A percentile compares a stretch with the other conserved stretches of the same genome.
Evolutionary conservation across 169 alveolate species (phyloP).

Genomic region (Amoebophrya sp.): DNA sequence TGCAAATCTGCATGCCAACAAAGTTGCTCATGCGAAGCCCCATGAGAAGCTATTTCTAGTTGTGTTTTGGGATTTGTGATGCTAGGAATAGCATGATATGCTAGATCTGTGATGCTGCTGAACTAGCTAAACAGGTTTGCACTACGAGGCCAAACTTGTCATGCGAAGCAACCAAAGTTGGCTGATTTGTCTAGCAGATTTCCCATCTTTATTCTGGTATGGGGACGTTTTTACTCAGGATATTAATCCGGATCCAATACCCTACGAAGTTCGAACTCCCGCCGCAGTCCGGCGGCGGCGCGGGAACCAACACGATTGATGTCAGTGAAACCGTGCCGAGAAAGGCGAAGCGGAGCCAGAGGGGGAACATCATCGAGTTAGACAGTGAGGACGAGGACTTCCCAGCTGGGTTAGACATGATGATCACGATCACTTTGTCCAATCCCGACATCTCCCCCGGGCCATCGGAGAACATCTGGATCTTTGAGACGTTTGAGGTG

Average conservation of each 20-base stretch:
- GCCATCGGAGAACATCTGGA: constrained; percentile 19
- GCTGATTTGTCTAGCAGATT: too few species aligned
- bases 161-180: too few species aligned
- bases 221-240: too few species aligned
- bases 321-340: constrained; percentile 10
- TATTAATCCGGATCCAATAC: constrained; percentile 11
- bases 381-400: constrained; percentile 33
- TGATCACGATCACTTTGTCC: constrained; percentile 10
- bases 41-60: too few species aligned
- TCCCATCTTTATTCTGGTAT: too few species aligned
- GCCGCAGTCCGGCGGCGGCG: background rate
- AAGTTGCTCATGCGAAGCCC: too few species aligned
- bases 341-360: constrained; percentile 11
- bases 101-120: too few species aligned
- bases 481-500: constrained; percentile 14
- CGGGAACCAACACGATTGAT: background rate
- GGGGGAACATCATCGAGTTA: constrained; percentile 11
- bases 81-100: too few species aligned
- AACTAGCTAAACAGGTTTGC: too few species aligned
- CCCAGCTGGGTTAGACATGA: background rate
- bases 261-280: constrained; percentile 27
- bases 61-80: too few species aligned
- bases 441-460: constrained; percentile 25
- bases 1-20: too few species aligned
- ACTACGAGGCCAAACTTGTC: too few species aligned